Evolutionary conservation across 192 early-diverging fungal species (phyloP), one percentile per base, ranked within the genome.

Genomic region (Anaeromyces robustus): DNA sequence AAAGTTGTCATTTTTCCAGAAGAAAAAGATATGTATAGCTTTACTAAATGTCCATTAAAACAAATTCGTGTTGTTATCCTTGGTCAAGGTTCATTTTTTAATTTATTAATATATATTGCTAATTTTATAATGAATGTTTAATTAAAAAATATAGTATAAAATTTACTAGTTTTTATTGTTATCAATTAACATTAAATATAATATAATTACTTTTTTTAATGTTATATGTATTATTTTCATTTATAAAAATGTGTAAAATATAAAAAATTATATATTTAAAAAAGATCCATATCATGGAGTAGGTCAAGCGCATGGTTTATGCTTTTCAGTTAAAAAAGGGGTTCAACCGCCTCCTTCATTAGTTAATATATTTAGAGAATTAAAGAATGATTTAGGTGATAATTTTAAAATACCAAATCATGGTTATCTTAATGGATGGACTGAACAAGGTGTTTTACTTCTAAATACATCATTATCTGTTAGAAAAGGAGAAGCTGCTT

Each of bases 21-120:
- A 34, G 88, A 86, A 30, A 77, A 82, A 6, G 89, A 95, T 43
- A 90, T 96, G 43, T 98, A 96, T 84, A 92, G 93, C 12, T 91
- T 92, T 59, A 96, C 89, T 80, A 90, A 89, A 16, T 86, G 87
- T 79, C 92, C 93, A 29, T 86, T 93, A 7, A 82, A 83, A 13
- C 82, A 86, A 4, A 92, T 98, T 30, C 88, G 89, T 41, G 94
- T 97, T 29, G 96, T 98, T 29, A 96, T 98, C 77, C 81, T 98
- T 78, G 97, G 97, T 11, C 97, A 98, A 90, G 95, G 94, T 91
- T 87, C 82, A n/a, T n/a, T n/a, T n/a, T n/a, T n/a, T n/a, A n/a
- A n/a, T n/a, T n/a, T n/a, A n/a, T n/a, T n/a, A n/a, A n/a, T n/a
- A n/a, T n/a, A n/a, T n/a, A n/a, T n/a, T n/a, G n/a, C n/a, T n/a